Base-by-base conservation (phyloP, 495 filamentous ascomycete species). In the Saxophila tyrrhenica region DNA sequence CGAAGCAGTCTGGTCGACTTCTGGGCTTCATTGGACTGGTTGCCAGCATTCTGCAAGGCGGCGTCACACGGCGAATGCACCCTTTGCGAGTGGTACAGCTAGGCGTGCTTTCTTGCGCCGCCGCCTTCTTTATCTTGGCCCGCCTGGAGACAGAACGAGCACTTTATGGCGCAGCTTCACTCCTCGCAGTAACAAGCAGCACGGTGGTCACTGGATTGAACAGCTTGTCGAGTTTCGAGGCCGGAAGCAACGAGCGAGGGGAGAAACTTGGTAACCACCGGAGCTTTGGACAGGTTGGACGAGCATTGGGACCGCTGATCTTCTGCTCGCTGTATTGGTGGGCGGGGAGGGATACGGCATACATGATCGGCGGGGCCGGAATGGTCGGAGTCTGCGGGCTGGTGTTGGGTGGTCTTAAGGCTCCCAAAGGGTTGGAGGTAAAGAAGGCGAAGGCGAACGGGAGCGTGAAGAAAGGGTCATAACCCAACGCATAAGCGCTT, bases 291-390 rank as follows among this genome's bases (percentile, higher is more conserved):
- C 92, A 97, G 71, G 73, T 89, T 10, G 94, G 92, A 1, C 74
- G 94, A 21, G 86, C 90, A 2, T 67, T 91, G 19, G 92, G 92
- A 0, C 92, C 92, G 1, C 62, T 97, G 22, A 64, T 94, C 44
- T 99, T 97, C 63, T 96, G 91, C 60, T 84, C 86, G n/a, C 74
- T 99, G 54, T 99, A 97, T 71, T 99, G 92, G 92, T 99, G 94
- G 94, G 90, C 87, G 25, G 92, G 94, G 0, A 72, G 92, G 39
- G 84, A 94, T 62, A 71, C 82, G 16, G 92, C 92, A 0, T 99
- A 95, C 67, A 74, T 72, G 1, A 73, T 85, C 64, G 94, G 92
- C 2, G 87, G 87, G 0, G 65, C 75, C 29, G 88, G 86, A 1
- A 95, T 97, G 75, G 62, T 84, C 21, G 79, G 66, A 8, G 89